Conservation (phyloP, 345 rosid genomes). For the Gossypium raimondii region DNA sequence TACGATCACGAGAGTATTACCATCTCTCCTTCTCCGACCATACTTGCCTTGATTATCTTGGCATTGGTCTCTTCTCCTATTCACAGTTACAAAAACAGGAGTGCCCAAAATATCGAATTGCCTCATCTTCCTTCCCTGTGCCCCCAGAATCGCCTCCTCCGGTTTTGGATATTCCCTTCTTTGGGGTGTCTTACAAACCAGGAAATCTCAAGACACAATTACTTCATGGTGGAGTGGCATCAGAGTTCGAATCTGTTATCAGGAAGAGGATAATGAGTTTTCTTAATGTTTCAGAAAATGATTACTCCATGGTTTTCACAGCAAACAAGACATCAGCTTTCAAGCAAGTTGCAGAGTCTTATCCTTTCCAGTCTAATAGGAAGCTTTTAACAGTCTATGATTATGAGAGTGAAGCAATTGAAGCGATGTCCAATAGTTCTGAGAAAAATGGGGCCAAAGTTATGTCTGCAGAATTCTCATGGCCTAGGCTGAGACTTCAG, state of each 20-base stretch:
- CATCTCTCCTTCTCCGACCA: conserved; percentile 59
- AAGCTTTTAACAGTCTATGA: conserved; percentile 84
- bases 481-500: conserved; percentile 80
- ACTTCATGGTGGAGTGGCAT: conserved; percentile 65
- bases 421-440: conserved; percentile 56
- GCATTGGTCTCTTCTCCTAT: conserved; percentile 79
- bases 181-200: conserved; percentile 66
- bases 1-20: conserved; percentile 58
- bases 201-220: conserved; percentile 79
- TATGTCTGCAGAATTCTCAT: conserved; percentile 78
- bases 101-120: conserved; percentile 31
- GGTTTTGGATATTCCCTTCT: conserved; percentile 64
- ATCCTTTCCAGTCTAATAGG: conserved; percentile 57
- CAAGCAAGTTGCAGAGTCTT: conserved; percentile 80
- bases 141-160: conserved; percentile 21
- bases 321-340: conserved; percentile 90
- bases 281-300: conserved; percentile 65
- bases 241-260: conserved; percentile 60
- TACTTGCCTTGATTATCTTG: conserved; percentile 91
- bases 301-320: conserved; percentile 85
- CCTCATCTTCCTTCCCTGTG: conserved; percentile 33
- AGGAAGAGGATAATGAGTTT: conserved; percentile 74
- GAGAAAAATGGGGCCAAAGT: conserved; percentile 72
- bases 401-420: conserved; percentile 79
- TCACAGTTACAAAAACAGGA: conserved; percentile 57